Evolutionary conservation across 345 rosid genomes (phyloP), one percentile per base, ranked within the genome.

Genomic region (Lumnitzera racemosa): DNA sequence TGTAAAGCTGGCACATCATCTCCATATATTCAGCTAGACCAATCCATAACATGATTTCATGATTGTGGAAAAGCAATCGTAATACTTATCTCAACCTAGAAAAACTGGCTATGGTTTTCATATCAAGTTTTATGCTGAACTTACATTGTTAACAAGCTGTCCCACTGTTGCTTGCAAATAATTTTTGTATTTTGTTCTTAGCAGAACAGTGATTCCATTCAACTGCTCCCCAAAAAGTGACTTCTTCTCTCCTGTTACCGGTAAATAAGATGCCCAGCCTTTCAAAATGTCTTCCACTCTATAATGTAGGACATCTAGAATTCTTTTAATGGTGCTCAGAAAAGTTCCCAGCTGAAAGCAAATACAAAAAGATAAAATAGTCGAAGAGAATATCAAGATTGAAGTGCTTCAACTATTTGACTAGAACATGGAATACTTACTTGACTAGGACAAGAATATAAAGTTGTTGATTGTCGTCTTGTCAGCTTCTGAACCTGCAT

Each of bases 401-500:
- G 23, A 47, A 48, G 27, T 49, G 14, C 11, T 36, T 36, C 43
- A 36, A 36, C 43, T 36, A 36, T 36, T 36, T 9, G 43, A 36
- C 11, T 36, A 36, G 43, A 7, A 36, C 43, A 36, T 36, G 11
- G 11, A 56, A 48, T 46, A 68, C 86, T 83, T 56, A 86, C 99
- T 77, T 89, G 99, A 70, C 61, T 74, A 17, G 97, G 99, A 67
- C 81, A 86, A 11, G 78, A 78, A 71, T 94, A 94, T 31, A 80
- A 81, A 51, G 88, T 57, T 47, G 78, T 68, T 15, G 96, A 87
- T 64, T 89, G 99, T 67, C 97, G 81, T 78, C 97, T 81, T 43
- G 96, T 84, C 60, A 94, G 80, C 72, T 94, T 94, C 67, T 94
- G 99, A 2, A 94, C 99, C 11, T 94, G 99, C 89, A 85, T 83